phyloP scores from a whole-genome alignment of 306 rosid species.

The Cicer arietinum region DNA sequence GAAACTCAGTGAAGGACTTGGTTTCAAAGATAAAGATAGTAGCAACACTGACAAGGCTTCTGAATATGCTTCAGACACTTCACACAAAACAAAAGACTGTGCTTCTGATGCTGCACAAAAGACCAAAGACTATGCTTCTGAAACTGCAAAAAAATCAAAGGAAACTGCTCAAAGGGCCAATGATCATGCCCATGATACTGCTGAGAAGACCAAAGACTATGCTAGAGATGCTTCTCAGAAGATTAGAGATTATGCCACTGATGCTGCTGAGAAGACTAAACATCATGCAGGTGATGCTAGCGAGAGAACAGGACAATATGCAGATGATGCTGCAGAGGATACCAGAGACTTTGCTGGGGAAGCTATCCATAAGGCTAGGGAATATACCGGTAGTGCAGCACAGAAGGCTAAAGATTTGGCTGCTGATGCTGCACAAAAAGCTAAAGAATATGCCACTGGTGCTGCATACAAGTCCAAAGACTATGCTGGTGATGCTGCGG shows the following conservation, averaged over 20 bases:
- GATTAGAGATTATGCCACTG: neutral
- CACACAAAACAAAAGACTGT: constrained; percentile 1
- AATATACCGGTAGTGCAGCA: neutral
- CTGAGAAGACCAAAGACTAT: constrained; percentile 27
- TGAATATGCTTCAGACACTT: constrained; percentile 49
- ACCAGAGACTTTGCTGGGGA: constrained; percentile 25
- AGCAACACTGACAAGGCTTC: constrained; percentile 32
- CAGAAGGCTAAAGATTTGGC: constrained; percentile 39
- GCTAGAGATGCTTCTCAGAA: constrained; percentile 24
- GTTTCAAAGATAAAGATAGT: constrained; percentile 49
- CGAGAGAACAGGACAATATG: constrained; percentile 15
- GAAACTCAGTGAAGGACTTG: constrained; percentile 70
- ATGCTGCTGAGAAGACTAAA: constrained; percentile 13
- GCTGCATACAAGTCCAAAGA: constrained; percentile 3
- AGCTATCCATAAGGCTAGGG: neutral
- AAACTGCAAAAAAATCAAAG: constrained; percentile 22
- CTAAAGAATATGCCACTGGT: constrained; percentile 10
- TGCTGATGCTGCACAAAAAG: neutral
- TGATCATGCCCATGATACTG: constrained; percentile 24
- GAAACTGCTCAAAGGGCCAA: constrained; percentile 19
- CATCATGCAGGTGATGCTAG: constrained; percentile 13
- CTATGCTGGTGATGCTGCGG: neutral
- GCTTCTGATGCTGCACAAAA: neutral
- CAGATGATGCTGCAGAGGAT: neutral
- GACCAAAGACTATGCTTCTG: constrained; percentile 39